phyloP scores from a whole-genome alignment of 306 rosid genomes.

The Cicer pinnatifidum region DNA sequence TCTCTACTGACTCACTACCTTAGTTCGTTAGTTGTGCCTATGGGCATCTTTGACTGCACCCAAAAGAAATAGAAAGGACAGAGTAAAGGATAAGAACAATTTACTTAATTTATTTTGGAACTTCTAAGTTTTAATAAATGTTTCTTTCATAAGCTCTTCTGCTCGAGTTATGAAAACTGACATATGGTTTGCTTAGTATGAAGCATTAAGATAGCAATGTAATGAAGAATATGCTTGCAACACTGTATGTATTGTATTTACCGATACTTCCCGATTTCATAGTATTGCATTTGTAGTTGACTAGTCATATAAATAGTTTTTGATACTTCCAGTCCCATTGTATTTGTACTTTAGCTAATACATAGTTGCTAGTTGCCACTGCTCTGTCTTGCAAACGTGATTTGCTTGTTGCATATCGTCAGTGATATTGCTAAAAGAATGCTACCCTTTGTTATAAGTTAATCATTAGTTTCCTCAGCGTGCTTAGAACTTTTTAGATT shows the following conservation, averaged over 20 bases:
- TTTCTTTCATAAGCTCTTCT: constrained; percentile 27
- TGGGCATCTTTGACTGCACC: constrained; percentile 16
- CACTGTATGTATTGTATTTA: constrained; percentile 21
- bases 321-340: not conserved
- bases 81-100: not conserved
- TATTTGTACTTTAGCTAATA: constrained; percentile 1
- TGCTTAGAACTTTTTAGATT: constrained; percentile 8
- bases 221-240: not conserved
- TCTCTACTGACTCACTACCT: not conserved
- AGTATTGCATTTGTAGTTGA: constrained; percentile 3
- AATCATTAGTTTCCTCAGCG: constrained; percentile 20
- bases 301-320: not conserved
- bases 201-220: constrained; percentile 20
- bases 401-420: constrained; percentile 1
- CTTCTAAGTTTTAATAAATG: not conserved
- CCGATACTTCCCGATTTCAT: constrained; percentile 7
- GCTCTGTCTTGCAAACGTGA: constrained; percentile 26
- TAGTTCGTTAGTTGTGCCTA: not conserved
- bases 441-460: constrained; percentile 25
- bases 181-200: constrained; percentile 14
- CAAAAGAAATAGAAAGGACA: constrained; percentile 32
- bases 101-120: constrained; percentile 1
- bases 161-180: constrained; percentile 24
- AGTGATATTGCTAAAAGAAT: constrained; percentile 19
- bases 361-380: constrained; percentile 4